Evolutionary conservation across 2,329 filamentous ascomycete species (phyloP).

Genomic region (Truncatella angustata): DNA sequence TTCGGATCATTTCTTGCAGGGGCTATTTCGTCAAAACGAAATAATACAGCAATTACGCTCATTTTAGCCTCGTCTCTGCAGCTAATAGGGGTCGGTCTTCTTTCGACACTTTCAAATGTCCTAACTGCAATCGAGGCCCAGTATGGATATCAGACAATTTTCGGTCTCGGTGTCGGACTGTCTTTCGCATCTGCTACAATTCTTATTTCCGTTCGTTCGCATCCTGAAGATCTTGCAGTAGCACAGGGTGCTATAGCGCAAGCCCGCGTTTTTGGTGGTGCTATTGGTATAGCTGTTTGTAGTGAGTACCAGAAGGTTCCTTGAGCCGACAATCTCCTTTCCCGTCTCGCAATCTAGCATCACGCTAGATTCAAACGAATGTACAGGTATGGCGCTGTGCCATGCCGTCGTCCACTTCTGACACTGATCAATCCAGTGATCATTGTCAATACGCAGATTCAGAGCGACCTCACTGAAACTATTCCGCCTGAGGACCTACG

Average conservation of each 20-base stretch:
- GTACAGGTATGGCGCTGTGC: too few relatives aligned
- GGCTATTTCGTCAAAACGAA: conserved; percentile 49
- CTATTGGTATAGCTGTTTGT: conserved; percentile 56
- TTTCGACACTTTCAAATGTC: conserved; percentile 40
- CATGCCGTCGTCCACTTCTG: not conserved
- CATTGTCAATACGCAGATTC: conserved; percentile 49
- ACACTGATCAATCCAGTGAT: conserved; percentile 26
- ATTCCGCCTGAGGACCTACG: conserved; percentile 37
- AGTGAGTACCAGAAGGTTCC: too few relatives aligned
- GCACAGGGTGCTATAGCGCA: conserved; percentile 61
- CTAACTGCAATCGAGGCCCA: conserved; percentile 36
- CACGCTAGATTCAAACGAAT: too few relatives aligned
- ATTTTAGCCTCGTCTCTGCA: conserved; percentile 50
- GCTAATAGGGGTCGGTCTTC: conserved; percentile 48
- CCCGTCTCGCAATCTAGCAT: too few relatives aligned
- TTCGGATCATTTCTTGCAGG: conserved; percentile 56
- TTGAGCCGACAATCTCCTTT: too few relatives aligned
- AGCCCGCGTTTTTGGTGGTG: conserved; percentile 58
- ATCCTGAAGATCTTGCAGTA: conserved; percentile 49
- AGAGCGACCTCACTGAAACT: conserved; percentile 33
- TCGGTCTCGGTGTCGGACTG: conserved; percentile 59
- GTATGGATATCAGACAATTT: conserved; percentile 55
- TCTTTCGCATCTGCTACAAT: conserved; percentile 57
- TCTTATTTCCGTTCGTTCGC: conserved; percentile 52
- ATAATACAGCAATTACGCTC: conserved; percentile 52